A percentile compares a stretch with the other conserved stretches of the same genome.
Evolutionary conservation across 305 asterid genomes (phyloP).

Genomic region (Plantago coronopus): DNA sequence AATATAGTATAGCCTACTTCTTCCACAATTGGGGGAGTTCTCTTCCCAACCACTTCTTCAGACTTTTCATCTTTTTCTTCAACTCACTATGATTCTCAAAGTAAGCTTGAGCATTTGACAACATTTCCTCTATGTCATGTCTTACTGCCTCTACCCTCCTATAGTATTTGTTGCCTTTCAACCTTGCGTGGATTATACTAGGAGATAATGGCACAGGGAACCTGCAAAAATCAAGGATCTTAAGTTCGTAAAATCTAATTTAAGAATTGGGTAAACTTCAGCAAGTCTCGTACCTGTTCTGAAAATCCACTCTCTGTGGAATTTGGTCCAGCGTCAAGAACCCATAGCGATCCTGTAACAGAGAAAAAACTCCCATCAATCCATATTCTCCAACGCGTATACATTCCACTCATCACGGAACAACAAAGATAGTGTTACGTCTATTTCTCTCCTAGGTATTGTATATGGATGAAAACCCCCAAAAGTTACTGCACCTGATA

Average conservation of each 20-base stretch:
- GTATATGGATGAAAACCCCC: background rate
- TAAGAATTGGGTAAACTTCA: background rate
- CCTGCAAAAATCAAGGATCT: slow-evolving; percentile 43
- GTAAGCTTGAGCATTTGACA: slow-evolving; percentile 52
- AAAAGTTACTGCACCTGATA: too few relatives aligned
- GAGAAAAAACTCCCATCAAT: slow-evolving; percentile 18
- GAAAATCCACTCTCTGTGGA: slow-evolving; percentile 55
- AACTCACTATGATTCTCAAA: slow-evolving; percentile 49
- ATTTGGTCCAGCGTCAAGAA: slow-evolving; percentile 59
- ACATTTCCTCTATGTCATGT: slow-evolving; percentile 69
- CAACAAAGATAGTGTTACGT: background rate
- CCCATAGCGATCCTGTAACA: slow-evolving; percentile 71
- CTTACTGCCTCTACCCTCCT: slow-evolving; percentile 51
- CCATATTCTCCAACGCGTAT: slow-evolving; percentile 8
- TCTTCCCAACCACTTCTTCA: slow-evolving; percentile 42
- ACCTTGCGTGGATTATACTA: slow-evolving; percentile 54
- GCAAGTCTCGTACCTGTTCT: slow-evolving; percentile 59
- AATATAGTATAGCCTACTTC: slow-evolving; percentile 5
- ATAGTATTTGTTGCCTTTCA: slow-evolving; percentile 55
- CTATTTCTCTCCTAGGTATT: background rate
- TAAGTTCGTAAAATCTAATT: slow-evolving; percentile 3
- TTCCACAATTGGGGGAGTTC: slow-evolving; percentile 35
- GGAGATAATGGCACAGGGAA: slow-evolving; percentile 84
- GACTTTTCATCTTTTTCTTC: slow-evolving; percentile 49
- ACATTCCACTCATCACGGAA: background rate